Conservation (phyloP, 2,329 filamentous ascomycete species). For the Phialophora verrucosa region DNA sequence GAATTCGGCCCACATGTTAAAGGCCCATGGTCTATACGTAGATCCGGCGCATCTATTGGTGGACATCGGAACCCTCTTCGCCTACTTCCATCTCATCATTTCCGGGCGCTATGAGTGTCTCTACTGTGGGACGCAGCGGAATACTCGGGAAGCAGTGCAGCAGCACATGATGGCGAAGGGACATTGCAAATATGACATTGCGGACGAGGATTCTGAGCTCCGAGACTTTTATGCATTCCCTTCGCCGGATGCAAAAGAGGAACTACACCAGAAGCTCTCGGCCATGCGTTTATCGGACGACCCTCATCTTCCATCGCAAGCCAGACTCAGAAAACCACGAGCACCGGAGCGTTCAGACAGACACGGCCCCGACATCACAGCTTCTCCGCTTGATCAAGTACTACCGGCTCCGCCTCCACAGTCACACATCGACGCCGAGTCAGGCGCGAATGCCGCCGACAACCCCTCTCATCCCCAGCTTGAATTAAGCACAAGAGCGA, state of each 20-base stretch:
- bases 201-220: conserved; percentile 47
- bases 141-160: conserved; percentile 54
- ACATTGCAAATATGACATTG: conserved; percentile 54
- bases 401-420: neutral
- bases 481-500: conserved; percentile 30
- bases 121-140: conserved; percentile 54
- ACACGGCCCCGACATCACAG: conserved; percentile 9
- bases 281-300: conserved; percentile 16
- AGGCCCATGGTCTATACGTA: conserved; percentile 55
- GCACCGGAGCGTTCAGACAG: conserved; percentile 17
- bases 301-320: conserved; percentile 25
- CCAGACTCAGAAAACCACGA: conserved; percentile 26
- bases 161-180: conserved; percentile 60
- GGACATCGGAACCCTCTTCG: conserved; percentile 55
- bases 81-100: conserved; percentile 58
- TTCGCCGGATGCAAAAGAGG: conserved; percentile 25
- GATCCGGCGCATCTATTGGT: conserved; percentile 49
- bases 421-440: conserved; percentile 18
- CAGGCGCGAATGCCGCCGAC: conserved; percentile 19
- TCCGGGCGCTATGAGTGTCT: conserved; percentile 59
- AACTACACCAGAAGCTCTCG: conserved; percentile 14
- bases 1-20: conserved; percentile 58
- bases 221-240: conserved; percentile 51
- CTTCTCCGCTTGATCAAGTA: conserved; percentile 15
- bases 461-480: conserved; percentile 6